phyloP scores from a whole-genome alignment of 305 asterid species.

The Fraxinus xanthoxyloides region DNA sequence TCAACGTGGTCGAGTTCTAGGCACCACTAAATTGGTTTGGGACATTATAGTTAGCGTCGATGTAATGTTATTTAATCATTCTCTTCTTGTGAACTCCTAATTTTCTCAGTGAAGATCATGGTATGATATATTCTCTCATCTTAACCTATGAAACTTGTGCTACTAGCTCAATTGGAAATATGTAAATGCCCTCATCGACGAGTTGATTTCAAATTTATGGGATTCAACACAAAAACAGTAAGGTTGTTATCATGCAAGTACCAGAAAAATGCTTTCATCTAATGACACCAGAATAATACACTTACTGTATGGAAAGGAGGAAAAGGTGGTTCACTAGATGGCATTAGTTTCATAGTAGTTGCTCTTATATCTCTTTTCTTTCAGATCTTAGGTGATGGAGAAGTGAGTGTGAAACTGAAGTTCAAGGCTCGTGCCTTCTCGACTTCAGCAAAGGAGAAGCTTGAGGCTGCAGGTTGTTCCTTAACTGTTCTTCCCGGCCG shows the following conservation, averaged over 20 bases:
- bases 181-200: not conserved
- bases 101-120: not conserved
- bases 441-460: slow-evolving; percentile 72
- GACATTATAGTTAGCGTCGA: not conserved
- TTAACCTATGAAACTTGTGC: not conserved
- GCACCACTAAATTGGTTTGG: not conserved
- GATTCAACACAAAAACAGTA: not conserved
- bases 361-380: not conserved
- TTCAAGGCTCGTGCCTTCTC: slow-evolving; percentile 91
- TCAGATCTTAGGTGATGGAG: slow-evolving; percentile 91
- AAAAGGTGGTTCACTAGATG: not conserved
- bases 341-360: not conserved
- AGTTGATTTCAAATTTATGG: not conserved
- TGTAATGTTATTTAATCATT: not conserved
- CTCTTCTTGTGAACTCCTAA: not conserved
- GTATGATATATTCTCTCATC: not conserved
- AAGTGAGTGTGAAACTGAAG: slow-evolving; percentile 62
- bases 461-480: slow-evolving; percentile 79
- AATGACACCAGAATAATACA: not conserved
- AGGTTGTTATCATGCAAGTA: not conserved
- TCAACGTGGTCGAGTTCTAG: not conserved
- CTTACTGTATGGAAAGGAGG: not conserved
- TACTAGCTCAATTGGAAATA: not conserved
- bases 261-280: not conserved
- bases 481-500: slow-evolving; percentile 72